Evolutionary conservation across 2,329 filamentous ascomycete species (phyloP).

Genomic region (Kalmusia sp.): DNA sequence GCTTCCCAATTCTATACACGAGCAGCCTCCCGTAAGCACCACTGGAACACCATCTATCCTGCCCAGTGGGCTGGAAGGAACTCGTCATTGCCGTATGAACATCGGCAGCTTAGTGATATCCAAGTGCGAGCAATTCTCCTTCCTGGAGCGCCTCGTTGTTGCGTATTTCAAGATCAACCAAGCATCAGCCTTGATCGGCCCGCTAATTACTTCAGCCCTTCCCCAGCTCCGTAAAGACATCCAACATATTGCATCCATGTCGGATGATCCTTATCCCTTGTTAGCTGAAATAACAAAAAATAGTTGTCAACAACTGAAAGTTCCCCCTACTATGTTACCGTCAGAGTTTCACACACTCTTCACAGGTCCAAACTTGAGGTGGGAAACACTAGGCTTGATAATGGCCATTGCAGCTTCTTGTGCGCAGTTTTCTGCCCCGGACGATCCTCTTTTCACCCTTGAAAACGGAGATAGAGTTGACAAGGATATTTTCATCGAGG

Average conservation of each 20-base stretch:
- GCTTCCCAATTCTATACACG: slow-evolving; percentile 37
- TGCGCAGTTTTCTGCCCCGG: slow-evolving; percentile 39
- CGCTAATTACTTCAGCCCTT: slow-evolving; percentile 37
- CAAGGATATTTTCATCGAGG: slow-evolving; percentile 40
- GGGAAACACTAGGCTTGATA: slow-evolving; percentile 42
- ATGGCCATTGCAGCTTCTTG: slow-evolving; percentile 35
- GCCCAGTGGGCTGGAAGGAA: slow-evolving; percentile 24
- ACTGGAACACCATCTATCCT: slow-evolving; percentile 28
- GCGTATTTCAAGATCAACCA: slow-evolving; percentile 37
- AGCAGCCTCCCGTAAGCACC: slow-evolving; percentile 34
- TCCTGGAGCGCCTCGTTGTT: slow-evolving; percentile 35
- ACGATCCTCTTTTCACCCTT: slow-evolving; percentile 38
- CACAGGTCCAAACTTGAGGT: slow-evolving; percentile 42
- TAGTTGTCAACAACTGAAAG: slow-evolving; percentile 37
- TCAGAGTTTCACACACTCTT: slow-evolving; percentile 42
- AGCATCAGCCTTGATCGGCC: slow-evolving; percentile 34
- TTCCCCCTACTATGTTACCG: slow-evolving; percentile 37
- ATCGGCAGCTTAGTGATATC: slow-evolving; percentile 37
- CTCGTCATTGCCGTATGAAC: slow-evolving; percentile 37
- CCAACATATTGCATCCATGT: slow-evolving; percentile 26
- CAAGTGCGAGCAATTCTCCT: slow-evolving; percentile 34
- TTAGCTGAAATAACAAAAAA: slow-evolving; percentile 43
- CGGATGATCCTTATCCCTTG: slow-evolving; percentile 25
- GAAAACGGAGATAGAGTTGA: slow-evolving; percentile 38
- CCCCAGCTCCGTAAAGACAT: slow-evolving; percentile 41